Evolutionary conservation across 306 rosid species (phyloP).

Genomic region (Arachis stenosperma): DNA sequence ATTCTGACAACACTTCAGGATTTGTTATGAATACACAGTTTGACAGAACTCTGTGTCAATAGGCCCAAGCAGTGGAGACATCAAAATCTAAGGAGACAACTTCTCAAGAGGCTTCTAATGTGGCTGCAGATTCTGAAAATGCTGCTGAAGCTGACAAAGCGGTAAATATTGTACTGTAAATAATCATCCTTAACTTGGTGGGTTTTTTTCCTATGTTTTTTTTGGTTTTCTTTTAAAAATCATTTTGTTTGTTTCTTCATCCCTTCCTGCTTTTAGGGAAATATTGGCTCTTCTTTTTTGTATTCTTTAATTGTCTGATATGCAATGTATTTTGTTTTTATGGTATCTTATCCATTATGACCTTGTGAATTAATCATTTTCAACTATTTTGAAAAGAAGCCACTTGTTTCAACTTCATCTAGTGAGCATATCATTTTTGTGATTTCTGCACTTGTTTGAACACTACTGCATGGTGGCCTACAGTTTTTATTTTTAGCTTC

Average conservation of each 20-base stretch:
- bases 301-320: conserved; percentile 4
- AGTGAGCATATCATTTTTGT: background rate
- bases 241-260: conserved; percentile 12
- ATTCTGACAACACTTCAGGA: background rate
- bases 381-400: conserved; percentile 2
- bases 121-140: conserved; percentile 45
- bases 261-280: conserved; percentile 3
- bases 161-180: conserved; percentile 41
- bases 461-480: background rate
- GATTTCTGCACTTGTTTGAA: conserved; percentile 5
- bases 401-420: conserved; percentile 11
- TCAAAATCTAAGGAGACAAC: conserved; percentile 55
- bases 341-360: background rate
- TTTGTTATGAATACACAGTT: conserved; percentile 29
- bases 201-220: too few relatives aligned
- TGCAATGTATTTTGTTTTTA: background rate
- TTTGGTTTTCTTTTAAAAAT: background rate
- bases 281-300: conserved; percentile 1
- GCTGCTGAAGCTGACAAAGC: conserved; percentile 44
- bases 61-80: conserved; percentile 68
- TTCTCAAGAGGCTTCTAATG: conserved; percentile 51
- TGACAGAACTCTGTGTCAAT: conserved; percentile 34
- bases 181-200: too few relatives aligned
- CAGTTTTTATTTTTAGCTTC: background rate
- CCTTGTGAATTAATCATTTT: background rate